These are phyloP conservation scores for Colletotrichum australisinense DNA, from an alignment of 2,329 filamentous ascomycete species.

Conservation along the genomic window DNA sequence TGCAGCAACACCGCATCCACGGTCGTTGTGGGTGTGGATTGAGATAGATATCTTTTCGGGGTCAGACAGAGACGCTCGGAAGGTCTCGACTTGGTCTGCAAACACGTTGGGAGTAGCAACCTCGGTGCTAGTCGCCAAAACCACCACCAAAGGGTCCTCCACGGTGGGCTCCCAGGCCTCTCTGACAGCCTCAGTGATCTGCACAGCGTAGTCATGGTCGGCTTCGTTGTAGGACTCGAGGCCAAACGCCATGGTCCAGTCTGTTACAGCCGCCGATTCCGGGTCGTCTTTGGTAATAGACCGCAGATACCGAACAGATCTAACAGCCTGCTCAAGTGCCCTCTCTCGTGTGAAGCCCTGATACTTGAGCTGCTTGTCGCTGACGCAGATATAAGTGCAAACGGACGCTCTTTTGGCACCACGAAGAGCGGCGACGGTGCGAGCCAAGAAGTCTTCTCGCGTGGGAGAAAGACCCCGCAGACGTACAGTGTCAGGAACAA, in stretches of 20 bases:
- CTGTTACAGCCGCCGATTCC: conserved; percentile 64
- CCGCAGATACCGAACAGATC: conserved; percentile 89
- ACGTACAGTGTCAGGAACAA: conserved; percentile 88
- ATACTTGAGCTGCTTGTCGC: conserved; percentile 59
- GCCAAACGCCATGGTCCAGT: conserved; percentile 85
- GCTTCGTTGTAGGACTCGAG: conserved; percentile 93
- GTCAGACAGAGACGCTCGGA: conserved; percentile 86
- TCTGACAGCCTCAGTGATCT: conserved; percentile 93
- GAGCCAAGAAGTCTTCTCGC: conserved; percentile 87
- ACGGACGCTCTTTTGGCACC: conserved; percentile 94
- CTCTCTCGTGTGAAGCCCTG: conserved; percentile 83
- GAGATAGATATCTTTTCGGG: conserved; percentile 89
- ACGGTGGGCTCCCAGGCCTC: conserved; percentile 87
- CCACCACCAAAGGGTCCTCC: conserved; percentile 91
- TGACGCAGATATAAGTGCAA: conserved; percentile 95
- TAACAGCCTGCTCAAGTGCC: conserved; percentile 80
- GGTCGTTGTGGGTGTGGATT: conserved; percentile 93
- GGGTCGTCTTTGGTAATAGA: conserved; percentile 86
- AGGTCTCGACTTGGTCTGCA: conserved; percentile 96
- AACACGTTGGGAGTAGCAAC: conserved; percentile 94
- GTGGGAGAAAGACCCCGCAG: conserved; percentile 93
- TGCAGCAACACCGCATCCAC: conserved; percentile 89
- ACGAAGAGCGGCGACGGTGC: conserved; percentile 89
- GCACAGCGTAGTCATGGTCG: conserved; percentile 81
- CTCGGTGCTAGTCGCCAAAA: conserved; percentile 94